Percentiles rank a stretch among this genome's conserved stretches.
Conservation (phyloP, 2,329 filamentous ascomycete genomes). For the Hypoxylon sp. region DNA sequence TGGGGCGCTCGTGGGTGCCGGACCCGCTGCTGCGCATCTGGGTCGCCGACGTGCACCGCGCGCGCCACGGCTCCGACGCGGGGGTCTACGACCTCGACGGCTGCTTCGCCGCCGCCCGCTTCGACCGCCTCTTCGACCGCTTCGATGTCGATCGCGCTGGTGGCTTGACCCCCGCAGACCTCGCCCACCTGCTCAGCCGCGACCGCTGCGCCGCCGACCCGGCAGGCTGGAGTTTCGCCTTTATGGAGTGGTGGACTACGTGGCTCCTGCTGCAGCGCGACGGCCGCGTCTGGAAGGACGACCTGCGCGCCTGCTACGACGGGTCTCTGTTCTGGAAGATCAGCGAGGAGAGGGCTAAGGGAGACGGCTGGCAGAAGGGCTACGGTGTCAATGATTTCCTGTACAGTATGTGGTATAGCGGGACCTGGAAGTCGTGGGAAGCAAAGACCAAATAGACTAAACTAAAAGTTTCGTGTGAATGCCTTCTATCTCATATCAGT, state of each 20-base stretch:
- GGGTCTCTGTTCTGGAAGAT: conserved; percentile 30
- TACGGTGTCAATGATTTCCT: conserved; percentile 18
- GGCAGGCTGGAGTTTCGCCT: conserved; percentile 31
- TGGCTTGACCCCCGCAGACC: conserved; percentile 14
- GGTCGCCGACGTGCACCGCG: conserved; percentile 51
- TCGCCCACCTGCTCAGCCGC: conserved; percentile 12
- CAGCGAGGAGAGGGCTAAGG: conserved; percentile 18
- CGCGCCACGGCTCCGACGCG: conserved; percentile 44
- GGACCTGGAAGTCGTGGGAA: conserved; percentile 26
- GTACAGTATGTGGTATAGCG: conserved; percentile 6
- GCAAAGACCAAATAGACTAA: not conserved
- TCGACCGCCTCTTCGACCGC: conserved; percentile 25
- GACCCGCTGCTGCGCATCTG: conserved; percentile 51
- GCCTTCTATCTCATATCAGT: too few species aligned
- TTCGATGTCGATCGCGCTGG: conserved; percentile 13
- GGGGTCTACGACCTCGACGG: conserved; percentile 31
- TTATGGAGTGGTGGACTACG: conserved; percentile 33
- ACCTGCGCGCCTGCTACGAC: conserved; percentile 28
- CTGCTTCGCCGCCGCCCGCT: conserved; percentile 9
- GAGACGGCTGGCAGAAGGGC: conserved; percentile 17
- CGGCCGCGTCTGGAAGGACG: conserved; percentile 26
- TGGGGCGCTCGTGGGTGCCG: conserved; percentile 48
- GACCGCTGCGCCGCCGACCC: conserved; percentile 30
- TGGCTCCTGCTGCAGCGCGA: conserved; percentile 29
- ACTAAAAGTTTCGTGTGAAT: not conserved